Evolutionary conservation across 2,329 filamentous ascomycete genomes (phyloP), one percentile per base, ranked within the genome.

Genomic region (Amauroascus niger): DNA sequence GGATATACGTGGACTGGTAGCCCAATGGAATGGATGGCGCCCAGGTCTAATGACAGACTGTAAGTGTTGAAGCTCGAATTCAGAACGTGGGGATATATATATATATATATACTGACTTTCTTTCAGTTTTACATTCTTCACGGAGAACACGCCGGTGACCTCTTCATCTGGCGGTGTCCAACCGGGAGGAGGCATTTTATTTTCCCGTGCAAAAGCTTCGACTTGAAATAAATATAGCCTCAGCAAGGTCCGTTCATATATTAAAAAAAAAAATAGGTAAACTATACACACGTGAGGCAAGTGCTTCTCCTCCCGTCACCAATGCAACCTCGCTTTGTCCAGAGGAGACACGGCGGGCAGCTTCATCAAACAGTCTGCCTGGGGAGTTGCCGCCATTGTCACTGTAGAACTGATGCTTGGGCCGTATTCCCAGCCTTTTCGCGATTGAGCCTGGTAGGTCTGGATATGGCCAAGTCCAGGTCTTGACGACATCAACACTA

Each of bases 1-100:
- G 83, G 81, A 60, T 86, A 86, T 0, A 86, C 71, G 30, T 86
- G 82, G 9, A 85, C 82, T 0, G 83, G 82, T 0, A 79, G 72
- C 0, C 82, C 81, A 9, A 86, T 76, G 1, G 70, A 71, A 60
- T 86, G 82, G 1, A 70, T 68, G 1, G 76, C 74, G 1, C 79
- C 81, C 11, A 80, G 62, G 60, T 78, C 79, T 82, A 49, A 30
- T 20, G 16, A 30, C 13, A 41, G 7, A 41, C 3, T 16, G 39
- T 41, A 7, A 40, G 33, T 5, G 14, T 24, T 30, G 18, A 7
- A 5, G 6, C 26, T 16, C 28, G 41, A 6, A 40, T 30, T 26
- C 9, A 26, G 14, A 26, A 5, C 40, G 6, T 4, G 18, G 11
- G 14, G n/a, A 5, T 39, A 39, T 13, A 26, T 43, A 43, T 9